Percentiles rank a stretch among this genome's conserved stretches.
phyloP scores from a whole-genome alignment of 2,329 filamentous ascomycete genomes.

The Cylindrodendrum hubeiense region DNA sequence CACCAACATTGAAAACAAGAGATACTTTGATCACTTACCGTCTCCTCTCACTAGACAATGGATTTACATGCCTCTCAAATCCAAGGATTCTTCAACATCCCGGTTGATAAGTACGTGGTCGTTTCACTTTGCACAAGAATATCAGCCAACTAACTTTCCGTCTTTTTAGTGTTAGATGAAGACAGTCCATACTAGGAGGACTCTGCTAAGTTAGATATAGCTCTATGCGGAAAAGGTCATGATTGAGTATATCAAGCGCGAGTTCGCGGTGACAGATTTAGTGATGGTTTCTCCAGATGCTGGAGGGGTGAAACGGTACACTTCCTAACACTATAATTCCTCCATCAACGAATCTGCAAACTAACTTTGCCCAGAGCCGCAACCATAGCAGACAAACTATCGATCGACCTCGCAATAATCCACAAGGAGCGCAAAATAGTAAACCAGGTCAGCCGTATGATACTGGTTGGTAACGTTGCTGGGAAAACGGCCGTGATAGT shows the following conservation, averaged over 20 bases:
- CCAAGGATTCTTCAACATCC: conserved; percentile 91
- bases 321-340: conserved; percentile 65
- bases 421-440: conserved; percentile 90
- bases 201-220: conserved; percentile 55
- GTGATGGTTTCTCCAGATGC: conserved; percentile 96
- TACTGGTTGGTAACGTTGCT: conserved; percentile 87
- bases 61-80: conserved; percentile 93
- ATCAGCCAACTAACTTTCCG: too few relatives aligned
- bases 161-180: too few relatives aligned
- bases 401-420: conserved; percentile 90
- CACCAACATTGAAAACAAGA: conserved; percentile 56
- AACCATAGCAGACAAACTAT: conserved; percentile 82
- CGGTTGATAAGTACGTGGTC: conserved; percentile 56
- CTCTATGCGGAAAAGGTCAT: conserved; percentile 93
- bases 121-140: conserved; percentile 5
- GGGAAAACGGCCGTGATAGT: conserved; percentile 94
- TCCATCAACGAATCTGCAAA: too few relatives aligned
- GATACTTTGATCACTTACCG: conserved; percentile 58
- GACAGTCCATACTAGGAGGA: too few relatives aligned
- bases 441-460: conserved; percentile 92
- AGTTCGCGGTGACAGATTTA: conserved; percentile 81
- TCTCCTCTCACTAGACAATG: conserved; percentile 71
- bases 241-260: conserved; percentile 88
- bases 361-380: too few relatives aligned
- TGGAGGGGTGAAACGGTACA: conserved; percentile 91